These are phyloP conservation scores for Penicillium diatomitis DNA, from an alignment of 495 filamentous ascomycete genomes.

Conservation along the genomic window DNA sequence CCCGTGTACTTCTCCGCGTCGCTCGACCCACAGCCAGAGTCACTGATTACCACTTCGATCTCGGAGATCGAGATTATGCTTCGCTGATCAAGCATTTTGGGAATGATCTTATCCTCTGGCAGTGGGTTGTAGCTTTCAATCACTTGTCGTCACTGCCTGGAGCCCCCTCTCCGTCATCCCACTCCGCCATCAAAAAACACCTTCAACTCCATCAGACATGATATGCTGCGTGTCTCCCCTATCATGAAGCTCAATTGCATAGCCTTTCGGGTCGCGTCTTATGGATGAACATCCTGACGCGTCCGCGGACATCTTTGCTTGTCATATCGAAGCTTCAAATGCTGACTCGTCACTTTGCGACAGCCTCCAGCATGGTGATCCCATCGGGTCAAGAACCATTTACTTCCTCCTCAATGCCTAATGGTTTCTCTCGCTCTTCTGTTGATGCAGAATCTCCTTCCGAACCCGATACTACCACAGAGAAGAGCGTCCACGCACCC, in stretches of 20 bases:
- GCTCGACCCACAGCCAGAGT: constrained; percentile 37
- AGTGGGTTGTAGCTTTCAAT: constrained; percentile 17
- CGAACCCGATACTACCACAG: constrained; percentile 28
- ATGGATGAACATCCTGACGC: constrained; percentile 15
- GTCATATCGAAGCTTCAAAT: constrained; percentile 31
- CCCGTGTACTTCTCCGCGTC: constrained; percentile 38
- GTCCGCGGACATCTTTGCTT: constrained; percentile 8
- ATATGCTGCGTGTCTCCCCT: constrained; percentile 22
- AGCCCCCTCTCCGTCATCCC: constrained; percentile 31
- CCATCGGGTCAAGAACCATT: constrained; percentile 37
- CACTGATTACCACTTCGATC: constrained; percentile 14
- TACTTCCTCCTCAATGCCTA: constrained; percentile 32
- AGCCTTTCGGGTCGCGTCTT: constrained; percentile 29
- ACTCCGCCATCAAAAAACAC: constrained; percentile 35
- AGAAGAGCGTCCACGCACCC: constrained; percentile 46
- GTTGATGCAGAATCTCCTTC: constrained; percentile 27
- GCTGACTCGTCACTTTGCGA: constrained; percentile 33
- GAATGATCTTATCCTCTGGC: constrained; percentile 8
- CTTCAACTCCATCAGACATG: constrained; percentile 30
- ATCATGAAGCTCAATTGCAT: constrained; percentile 17
- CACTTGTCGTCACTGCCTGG: constrained; percentile 17
- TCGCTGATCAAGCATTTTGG: constrained; percentile 6
- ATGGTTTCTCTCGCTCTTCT: constrained; percentile 40
- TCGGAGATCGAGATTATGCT: constrained; percentile 7
- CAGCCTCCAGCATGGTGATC: constrained; percentile 46